A percentile compares a stretch with the other conserved stretches of the same genome.
phyloP scores from a whole-genome alignment of 257 asterid species.

The Solanum dulcamara region DNA sequence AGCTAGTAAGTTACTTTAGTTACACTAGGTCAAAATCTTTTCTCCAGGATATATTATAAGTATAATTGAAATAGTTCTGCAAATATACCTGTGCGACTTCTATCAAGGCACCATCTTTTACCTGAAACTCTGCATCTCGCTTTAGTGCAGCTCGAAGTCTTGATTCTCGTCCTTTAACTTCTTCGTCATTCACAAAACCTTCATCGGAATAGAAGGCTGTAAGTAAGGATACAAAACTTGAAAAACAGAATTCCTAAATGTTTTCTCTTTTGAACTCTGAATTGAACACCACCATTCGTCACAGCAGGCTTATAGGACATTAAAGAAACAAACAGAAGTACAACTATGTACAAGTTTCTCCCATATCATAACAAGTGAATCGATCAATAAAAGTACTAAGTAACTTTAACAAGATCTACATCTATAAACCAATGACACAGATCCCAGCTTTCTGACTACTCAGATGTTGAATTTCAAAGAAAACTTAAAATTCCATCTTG shows the following conservation, averaged over 20 bases:
- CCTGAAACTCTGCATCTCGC: slow-evolving; percentile 35
- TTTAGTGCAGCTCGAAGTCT: slow-evolving; percentile 35
- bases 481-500: not conserved
- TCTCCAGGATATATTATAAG: not conserved
- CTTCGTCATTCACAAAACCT: slow-evolving; percentile 80
- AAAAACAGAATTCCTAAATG: not conserved
- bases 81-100: slow-evolving; percentile 78
- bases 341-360: not conserved
- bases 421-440: not conserved
- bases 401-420: not conserved
- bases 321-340: not conserved
- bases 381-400: not conserved
- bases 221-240: not conserved
- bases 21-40: not conserved
- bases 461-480: not conserved
- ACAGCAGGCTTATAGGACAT: not conserved
- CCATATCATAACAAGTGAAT: not conserved
- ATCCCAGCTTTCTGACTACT: not conserved
- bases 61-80: not conserved
- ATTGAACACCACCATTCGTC: not conserved
- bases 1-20: not conserved
- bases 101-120: slow-evolving; percentile 38
- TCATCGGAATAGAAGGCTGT: slow-evolving; percentile 1
- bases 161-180: slow-evolving; percentile 56
- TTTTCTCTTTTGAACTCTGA: not conserved